Base-by-base conservation (phyloP, 371 early-diverging fungal species). In the Circinella umbellata region DNA sequence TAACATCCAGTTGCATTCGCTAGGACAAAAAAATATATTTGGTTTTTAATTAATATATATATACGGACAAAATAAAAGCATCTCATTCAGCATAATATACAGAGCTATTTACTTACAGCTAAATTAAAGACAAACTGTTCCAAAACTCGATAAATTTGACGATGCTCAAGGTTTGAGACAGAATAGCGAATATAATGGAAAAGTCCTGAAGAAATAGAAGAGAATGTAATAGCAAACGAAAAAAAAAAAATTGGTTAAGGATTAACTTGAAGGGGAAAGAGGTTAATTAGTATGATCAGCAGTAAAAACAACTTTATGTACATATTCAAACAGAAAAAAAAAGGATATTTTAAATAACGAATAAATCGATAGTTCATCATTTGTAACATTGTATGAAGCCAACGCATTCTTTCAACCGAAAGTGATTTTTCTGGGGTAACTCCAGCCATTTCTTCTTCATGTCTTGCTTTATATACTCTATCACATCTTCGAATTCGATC, bases 341-440 rank as follows among this genome's bases (percentile, higher is more conserved):
- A 73, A 76, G 78, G 74, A 74, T 82, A 83, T 70, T 83, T 86
- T 63, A 86, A 73, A 51, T 82, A 83, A 3, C 84, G 78, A 46
- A 86, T 73, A 59, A 83, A 83, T 36, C 94, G 87, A 74, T 91
- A 92, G 73, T 90, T 91, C 79, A 94, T 86, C 61, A 93, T 76
- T 70, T 94, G 93, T 36, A 92, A 80, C 34, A 94, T 86, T 0
- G 93, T 93, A 73, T 90, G 90, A 54, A 91, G 78, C 93, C 93
- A 93, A 6, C 93, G 86, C 80, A 89, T 77, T 7, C 86, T 86
- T 18, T 82, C 81, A 27, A 85, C 77, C 10, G 86, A 83, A 15
- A 89, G 76, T 20, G 76, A 72, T n/a, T 70, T 59, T 3, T 66
- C 67, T 27, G 57, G 35, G 9, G 48, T 55, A 4, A 49, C n/a